These are phyloP conservation scores for Santalum album DNA, from an alignment of 164 flowering plant species.

Conservation along the genomic window DNA sequence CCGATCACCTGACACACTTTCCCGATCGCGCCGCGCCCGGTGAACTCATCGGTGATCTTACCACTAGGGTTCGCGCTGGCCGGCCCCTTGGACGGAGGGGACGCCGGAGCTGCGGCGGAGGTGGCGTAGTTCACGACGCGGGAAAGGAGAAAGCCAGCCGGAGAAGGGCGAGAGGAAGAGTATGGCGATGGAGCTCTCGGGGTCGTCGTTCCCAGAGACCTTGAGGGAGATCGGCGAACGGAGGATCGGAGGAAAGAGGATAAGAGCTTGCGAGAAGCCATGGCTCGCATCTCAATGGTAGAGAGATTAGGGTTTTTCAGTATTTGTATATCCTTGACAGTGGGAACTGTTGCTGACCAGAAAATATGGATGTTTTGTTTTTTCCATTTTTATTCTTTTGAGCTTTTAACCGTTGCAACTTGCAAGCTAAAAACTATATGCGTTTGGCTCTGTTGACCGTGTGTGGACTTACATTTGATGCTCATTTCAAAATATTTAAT, in stretches of 20 bases:
- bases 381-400: too few species aligned
- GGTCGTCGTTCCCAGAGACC: constrained; percentile 10
- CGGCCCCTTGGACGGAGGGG: constrained; percentile 15
- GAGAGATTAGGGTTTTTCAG: too few species aligned
- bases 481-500: too few species aligned
- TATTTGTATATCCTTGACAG: too few species aligned
- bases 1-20: constrained; percentile 85
- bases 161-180: constrained; percentile 27
- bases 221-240: constrained; percentile 26
- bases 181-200: background rate
- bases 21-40: constrained; percentile 77
- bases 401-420: too few species aligned
- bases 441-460: too few species aligned
- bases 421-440: too few species aligned
- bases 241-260: constrained; percentile 50
- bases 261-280: constrained; percentile 49
- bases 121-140: constrained; percentile 55
- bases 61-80: constrained; percentile 23
- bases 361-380: too few species aligned
- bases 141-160: constrained; percentile 38
- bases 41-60: constrained; percentile 81
- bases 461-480: too few species aligned
- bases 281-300: too few species aligned
- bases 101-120: constrained; percentile 31
- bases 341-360: too few species aligned